Percentiles rank a stretch among this genome's conserved stretches.
Conservation (phyloP, 176 grass and related monocot genomes). For the Zoysia pacifica region DNA sequence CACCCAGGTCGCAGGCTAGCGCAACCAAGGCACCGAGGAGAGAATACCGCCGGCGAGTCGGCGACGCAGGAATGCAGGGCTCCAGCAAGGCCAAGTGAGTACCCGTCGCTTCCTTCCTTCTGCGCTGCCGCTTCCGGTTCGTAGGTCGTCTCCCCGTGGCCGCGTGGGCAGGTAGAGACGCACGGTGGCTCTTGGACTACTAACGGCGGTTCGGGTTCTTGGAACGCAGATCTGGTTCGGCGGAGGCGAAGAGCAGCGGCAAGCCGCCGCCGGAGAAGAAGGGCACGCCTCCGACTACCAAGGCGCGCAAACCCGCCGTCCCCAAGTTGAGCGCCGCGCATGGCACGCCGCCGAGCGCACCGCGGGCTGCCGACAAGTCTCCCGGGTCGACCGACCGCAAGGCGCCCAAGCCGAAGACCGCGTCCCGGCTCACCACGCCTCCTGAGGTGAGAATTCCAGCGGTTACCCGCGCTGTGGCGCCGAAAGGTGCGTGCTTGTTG, state of each 20-base stretch:
- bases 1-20: background rate
- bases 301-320: conserved; percentile 51
- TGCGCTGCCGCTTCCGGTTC: background rate
- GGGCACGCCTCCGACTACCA: conserved; percentile 63
- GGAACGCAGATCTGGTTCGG: conserved; percentile 58
- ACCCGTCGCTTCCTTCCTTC: background rate
- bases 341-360: conserved; percentile 39
- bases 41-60: background rate
- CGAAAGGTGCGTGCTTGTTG: conserved; percentile 14
- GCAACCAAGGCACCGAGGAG: background rate
- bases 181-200: background rate
- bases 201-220: background rate
- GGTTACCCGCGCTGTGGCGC: background rate
- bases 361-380: conserved; percentile 44
- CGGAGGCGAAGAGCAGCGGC: conserved; percentile 56
- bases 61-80: conserved; percentile 43
- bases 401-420: conserved; percentile 52
- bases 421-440: conserved; percentile 45
- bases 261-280: conserved; percentile 45
- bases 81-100: conserved; percentile 49
- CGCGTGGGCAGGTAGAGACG: background rate
- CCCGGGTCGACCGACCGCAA: conserved; percentile 54
- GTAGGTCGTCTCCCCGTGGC: background rate
- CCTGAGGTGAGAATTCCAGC: conserved; percentile 33
- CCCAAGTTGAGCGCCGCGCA: conserved; percentile 49